phyloP scores from a whole-genome alignment of 106 monocot genomes.

The Dendrobium nobile region DNA sequence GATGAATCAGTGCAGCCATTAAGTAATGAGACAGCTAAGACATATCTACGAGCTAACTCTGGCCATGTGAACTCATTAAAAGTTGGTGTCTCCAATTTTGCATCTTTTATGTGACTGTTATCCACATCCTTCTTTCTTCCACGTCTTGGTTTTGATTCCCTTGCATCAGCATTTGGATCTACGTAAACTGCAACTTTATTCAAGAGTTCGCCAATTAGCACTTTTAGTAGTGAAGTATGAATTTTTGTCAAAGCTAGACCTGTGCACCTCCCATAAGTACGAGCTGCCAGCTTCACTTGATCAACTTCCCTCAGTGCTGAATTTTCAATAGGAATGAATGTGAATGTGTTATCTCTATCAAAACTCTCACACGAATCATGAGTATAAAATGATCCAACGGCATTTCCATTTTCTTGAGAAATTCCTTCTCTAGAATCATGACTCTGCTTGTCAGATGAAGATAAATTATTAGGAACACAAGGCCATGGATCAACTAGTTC shows the following conservation, averaged over 20 bases:
- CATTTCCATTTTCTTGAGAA: conserved; percentile 24
- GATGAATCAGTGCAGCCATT: conserved; percentile 50
- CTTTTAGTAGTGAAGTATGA: conserved; percentile 70
- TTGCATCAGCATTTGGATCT: conserved; percentile 71
- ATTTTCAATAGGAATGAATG: conserved; percentile 55
- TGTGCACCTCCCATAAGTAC: conserved; percentile 57
- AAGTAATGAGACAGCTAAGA: conserved; percentile 57
- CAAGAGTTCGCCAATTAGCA: conserved; percentile 63
- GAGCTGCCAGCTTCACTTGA: conserved; percentile 44
- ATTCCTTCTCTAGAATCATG: conserved; percentile 16
- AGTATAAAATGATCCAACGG: conserved; percentile 16
- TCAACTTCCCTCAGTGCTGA: conserved; percentile 46
- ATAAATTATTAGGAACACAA: conserved; percentile 17
- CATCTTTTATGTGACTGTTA: conserved; percentile 37
- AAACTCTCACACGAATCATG: conserved; percentile 19
- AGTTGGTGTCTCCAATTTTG: conserved; percentile 52
- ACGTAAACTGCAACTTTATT: conserved; percentile 56
- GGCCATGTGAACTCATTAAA: conserved; percentile 95
- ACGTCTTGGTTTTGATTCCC: conserved; percentile 71
- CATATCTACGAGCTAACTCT: conserved; percentile 84
- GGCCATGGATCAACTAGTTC: conserved; percentile 95
- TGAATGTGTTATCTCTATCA: conserved; percentile 16
- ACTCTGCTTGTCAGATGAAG: conserved; percentile 30
- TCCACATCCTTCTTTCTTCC: conserved; percentile 80
- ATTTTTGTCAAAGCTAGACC: conserved; percentile 56